These are phyloP conservation scores for Paralagenidium karlingii DNA, from an alignment of 352 stramenopile genomes.

Conservation along the genomic window DNA sequence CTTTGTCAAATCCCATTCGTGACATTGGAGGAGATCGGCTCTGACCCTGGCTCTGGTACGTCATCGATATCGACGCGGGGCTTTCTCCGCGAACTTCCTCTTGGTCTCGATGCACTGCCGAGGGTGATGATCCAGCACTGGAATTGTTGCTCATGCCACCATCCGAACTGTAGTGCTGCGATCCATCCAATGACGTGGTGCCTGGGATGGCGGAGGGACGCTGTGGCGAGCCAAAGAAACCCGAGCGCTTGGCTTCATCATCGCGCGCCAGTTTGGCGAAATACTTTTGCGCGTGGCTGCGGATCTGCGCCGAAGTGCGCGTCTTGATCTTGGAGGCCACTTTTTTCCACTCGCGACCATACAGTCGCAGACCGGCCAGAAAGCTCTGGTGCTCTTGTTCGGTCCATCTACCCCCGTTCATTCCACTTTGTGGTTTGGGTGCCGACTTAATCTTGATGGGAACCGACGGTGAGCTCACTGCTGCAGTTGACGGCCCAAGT, in stretches of 20 bases:
- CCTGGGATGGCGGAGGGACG: background rate
- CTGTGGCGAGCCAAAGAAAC: background rate
- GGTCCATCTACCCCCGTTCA: constrained; percentile 90
- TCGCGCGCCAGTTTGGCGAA: constrained; percentile 78
- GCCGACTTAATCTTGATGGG: too few species aligned
- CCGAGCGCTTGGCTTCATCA: constrained; percentile 25
- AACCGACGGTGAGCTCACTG: too few species aligned
- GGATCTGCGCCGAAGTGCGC: constrained; percentile 75
- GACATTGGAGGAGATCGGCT: too few species aligned
- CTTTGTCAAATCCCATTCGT: too few species aligned
- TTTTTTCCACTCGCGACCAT: constrained; percentile 97
- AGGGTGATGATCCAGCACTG: background rate
- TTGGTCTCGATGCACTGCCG: too few species aligned
- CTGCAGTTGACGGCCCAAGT: too few species aligned
- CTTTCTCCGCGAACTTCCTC: background rate
- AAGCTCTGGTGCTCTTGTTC: constrained; percentile 93
- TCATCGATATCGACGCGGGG: too few species aligned
- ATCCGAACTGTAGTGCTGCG: background rate
- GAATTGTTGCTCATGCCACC: background rate
- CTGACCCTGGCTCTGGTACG: background rate
- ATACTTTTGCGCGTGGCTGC: constrained; percentile 79
- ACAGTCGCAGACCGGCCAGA: constrained; percentile 84
- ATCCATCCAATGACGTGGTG: background rate
- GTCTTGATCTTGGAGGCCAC: constrained; percentile 83
- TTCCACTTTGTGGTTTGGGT: constrained; percentile 49